Evolutionary conservation across 1,284 basidiomycete genomes (phyloP), one percentile per base, ranked within the genome.

Genomic region (Tausonia pullulans): DNA sequence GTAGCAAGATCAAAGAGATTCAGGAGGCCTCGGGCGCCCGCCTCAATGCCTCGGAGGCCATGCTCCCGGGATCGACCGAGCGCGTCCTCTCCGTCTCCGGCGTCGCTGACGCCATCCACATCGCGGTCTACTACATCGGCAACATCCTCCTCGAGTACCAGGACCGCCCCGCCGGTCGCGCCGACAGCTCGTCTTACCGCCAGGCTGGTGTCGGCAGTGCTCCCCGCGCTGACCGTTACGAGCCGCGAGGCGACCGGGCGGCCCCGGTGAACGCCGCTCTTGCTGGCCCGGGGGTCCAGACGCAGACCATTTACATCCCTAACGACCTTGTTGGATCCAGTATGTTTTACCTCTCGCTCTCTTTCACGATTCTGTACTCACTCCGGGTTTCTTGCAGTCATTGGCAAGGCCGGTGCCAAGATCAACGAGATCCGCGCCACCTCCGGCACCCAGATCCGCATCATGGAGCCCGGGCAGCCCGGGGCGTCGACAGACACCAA

Each of bases 21-120:
- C 96, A 99, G 76, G 96, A 99, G 73, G 95, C 95, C 11, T 94
- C 90, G 69, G 96, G 96, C 49, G 96, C 96, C 7, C 81, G 93
- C 67, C 79, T 99, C 68, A 98, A 97, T 72, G 96, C 96, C 6
- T 93, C 89, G 71, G 96, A 98, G 76, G 88, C 92, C 54, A 96
- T 98, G 93, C 83, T 99, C 43, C 95, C 96, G 3, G 93, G 92
- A 11, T 96, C 92, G n/a, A 98, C 96, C 11, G 96, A 99, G 90
- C 89, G 93, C 65, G 91, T 98, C 40, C 81, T 99, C 65, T 96
- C 91, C 69, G 94, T 98, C 58, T 93, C 94, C 49, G 96, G 96
- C 63, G 96, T 99, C 53, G 96, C 96, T n/a, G 96, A 99, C 76
- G 96, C 96, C 16, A 94, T 99, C 65, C 96, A 99, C 77, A 99